These are phyloP conservation scores for Oemleria cerasiformis DNA, from an alignment of 306 rosid species.

Conservation along the genomic window DNA sequence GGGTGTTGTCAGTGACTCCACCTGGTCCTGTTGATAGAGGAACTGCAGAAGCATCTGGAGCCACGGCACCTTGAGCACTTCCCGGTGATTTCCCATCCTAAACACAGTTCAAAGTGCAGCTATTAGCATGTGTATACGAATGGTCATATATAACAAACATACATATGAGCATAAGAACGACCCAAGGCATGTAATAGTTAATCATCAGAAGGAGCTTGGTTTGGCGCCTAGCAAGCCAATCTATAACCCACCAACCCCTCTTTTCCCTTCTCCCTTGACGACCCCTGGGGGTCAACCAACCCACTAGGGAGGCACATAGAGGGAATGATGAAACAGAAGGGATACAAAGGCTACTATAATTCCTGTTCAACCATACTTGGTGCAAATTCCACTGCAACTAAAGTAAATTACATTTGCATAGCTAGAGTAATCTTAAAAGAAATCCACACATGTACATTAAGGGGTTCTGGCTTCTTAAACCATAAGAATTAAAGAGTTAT, in stretches of 20 bases:
- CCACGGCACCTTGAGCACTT: constrained; percentile 35
- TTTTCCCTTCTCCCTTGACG: neutral
- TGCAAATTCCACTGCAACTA: no score
- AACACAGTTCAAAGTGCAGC: constrained; percentile 29
- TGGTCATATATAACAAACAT: neutral
- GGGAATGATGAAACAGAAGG: no score
- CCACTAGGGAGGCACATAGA: no score
- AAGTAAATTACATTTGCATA: no score
- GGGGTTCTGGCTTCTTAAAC: no score
- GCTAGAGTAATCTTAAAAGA: no score
- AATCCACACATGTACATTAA: no score
- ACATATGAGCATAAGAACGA: neutral
- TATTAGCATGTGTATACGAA: constrained; percentile 2
- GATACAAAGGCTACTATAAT: no score
- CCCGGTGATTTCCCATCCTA: constrained; percentile 54
- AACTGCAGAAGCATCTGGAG: constrained; percentile 42
- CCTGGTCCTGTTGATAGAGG: constrained; percentile 43
- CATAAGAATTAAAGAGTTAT: no score
- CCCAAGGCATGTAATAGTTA: neutral
- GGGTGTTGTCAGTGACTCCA: constrained; percentile 25
- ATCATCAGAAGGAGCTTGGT: neutral
- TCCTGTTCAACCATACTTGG: no score
- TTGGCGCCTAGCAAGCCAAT: neutral
- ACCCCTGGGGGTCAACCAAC: neutral
- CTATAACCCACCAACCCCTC: neutral